Base-by-base conservation (phyloP, 1,284 basidiomycete genomes). In the Microbotryum intermedium region DNA sequence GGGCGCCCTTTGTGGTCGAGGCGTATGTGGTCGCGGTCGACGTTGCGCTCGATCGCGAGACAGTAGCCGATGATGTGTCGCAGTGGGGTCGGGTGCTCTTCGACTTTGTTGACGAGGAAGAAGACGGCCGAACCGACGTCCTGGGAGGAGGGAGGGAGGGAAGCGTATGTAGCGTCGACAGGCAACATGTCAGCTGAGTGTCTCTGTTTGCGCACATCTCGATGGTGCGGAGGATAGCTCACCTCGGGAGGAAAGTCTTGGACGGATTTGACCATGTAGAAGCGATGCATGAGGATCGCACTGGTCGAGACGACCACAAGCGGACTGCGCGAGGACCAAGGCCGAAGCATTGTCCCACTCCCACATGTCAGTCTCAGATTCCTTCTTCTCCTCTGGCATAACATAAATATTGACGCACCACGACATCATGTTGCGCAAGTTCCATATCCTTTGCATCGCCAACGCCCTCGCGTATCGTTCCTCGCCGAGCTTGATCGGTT, bases 101-200 rank as follows among this genome's bases (percentile, higher is more conserved):
- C 70, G 9, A 69, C 67, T 57, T 73, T 73, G 47, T 58, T 59
- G 3, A 70, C 71, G 56, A 73, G 69, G 61, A 71, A 73, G 34
- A 69, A 48, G 45, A 68, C 68, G 2, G 69, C 67, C 6, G 65
- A 58, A 11, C 62, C 65, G 29, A 51, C 43, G 28, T 45, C 48
- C 63, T 66, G 52, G 3, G 26, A 20, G 3, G 6, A 13, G 21
- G 10, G 16, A 39, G 20, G 7, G 25, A 46, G 18, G 16, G 21
- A 51, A 39, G 26, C 6, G 34, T 18, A 29, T 18, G 25, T 26
- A 25, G 46, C 4, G 28, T 21, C 20, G 46, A 2, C 46, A 20
- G n/a, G 20, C 26, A 48, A 11, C 4, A 21, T 18, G 46, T 48
- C 20, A 28, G 28, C 16, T 20, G 18, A 39, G 11, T 4, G 34